Evolutionary conservation across 495 filamentous ascomycete genomes (phyloP).

Genomic region (Lepraria neglecta): DNA sequence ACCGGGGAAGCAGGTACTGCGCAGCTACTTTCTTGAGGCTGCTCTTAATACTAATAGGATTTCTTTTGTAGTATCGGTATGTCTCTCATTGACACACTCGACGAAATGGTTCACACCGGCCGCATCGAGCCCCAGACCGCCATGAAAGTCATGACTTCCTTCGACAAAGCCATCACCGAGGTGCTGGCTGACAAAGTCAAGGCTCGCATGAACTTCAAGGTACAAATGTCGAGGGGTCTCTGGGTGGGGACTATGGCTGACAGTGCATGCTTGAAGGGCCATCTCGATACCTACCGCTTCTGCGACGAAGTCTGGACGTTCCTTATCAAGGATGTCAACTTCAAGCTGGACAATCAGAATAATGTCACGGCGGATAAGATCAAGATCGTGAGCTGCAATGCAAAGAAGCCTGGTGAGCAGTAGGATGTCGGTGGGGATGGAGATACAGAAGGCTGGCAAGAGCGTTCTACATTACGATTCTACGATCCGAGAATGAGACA

Average conservation of each 20-base stretch:
- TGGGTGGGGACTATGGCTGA: neutral
- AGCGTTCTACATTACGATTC: neutral
- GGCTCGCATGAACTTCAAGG: constrained; percentile 90
- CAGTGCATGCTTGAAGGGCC: constrained; percentile 54
- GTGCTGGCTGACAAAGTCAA: constrained; percentile 87
- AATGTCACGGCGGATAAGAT: constrained; percentile 68
- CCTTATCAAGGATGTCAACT: constrained; percentile 93
- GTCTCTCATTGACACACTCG: constrained; percentile 90
- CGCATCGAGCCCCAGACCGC: constrained; percentile 96
- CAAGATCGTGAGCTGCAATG: constrained; percentile 96
- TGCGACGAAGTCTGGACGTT: constrained; percentile 99
- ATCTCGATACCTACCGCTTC: constrained; percentile 98
- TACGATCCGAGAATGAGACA: neutral
- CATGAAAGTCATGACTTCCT: constrained; percentile 93
- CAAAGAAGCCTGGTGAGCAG: constrained; percentile 70
- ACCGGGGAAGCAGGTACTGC: constrained; percentile 88
- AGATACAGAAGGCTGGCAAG: neutral
- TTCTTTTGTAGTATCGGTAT: constrained; percentile 67
- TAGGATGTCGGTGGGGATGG: constrained; percentile 27
- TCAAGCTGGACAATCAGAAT: constrained; percentile 84
- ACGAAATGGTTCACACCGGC: constrained; percentile 86
- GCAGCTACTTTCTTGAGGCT: neutral
- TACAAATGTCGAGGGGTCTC: constrained; percentile 36
- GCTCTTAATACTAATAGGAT: constrained; percentile 23
- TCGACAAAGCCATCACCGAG: constrained; percentile 83